phyloP scores from a whole-genome alignment of 108 stramenopile species.

The Licmophora abbreviata region DNA sequence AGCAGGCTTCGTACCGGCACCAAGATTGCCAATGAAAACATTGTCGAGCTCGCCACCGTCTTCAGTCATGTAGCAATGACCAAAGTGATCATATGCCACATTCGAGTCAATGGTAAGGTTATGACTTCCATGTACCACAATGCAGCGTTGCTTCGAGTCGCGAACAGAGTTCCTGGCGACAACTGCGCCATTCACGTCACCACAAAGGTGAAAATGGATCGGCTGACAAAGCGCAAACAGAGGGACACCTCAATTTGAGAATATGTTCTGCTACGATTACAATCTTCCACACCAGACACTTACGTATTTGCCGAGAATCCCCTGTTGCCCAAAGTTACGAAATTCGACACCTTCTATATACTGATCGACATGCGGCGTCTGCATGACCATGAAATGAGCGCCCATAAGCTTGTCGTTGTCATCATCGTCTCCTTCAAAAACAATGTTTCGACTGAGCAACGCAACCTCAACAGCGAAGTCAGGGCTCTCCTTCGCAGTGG shows the following conservation, averaged over 20 bases:
- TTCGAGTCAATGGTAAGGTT: slow-evolving; percentile 41
- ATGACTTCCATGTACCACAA: slow-evolving; percentile 49
- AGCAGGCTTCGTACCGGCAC: slow-evolving; percentile 6
- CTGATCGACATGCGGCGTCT: slow-evolving; percentile 50
- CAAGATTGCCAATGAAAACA: slow-evolving; percentile 24
- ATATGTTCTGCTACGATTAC: background rate
- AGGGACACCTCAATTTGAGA: too few relatives aligned
- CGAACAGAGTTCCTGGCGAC: slow-evolving; percentile 52
- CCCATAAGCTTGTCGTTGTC: slow-evolving; percentile 11
- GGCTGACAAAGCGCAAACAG: slow-evolving; percentile 41
- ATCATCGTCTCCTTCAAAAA: slow-evolving; percentile 33
- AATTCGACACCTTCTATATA: slow-evolving; percentile 50
- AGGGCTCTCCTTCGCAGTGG: slow-evolving; percentile 27
- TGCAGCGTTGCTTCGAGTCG: slow-evolving; percentile 43
- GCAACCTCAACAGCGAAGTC: slow-evolving; percentile 55
- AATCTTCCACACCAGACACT: background rate
- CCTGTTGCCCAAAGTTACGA: slow-evolving; percentile 35
- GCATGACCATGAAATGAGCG: slow-evolving; percentile 43
- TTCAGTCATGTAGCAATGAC: slow-evolving; percentile 33
- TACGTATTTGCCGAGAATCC: slow-evolving; percentile 20
- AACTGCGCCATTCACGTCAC: slow-evolving; percentile 27
- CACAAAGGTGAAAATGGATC: slow-evolving; percentile 43
- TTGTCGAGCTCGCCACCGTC: slow-evolving; percentile 27
- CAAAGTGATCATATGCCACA: slow-evolving; percentile 35
- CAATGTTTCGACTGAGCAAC: slow-evolving; percentile 48